Base-by-base conservation (phyloP, 495 filamentous ascomycete species). In the Hyaloscypha variabilis region DNA sequence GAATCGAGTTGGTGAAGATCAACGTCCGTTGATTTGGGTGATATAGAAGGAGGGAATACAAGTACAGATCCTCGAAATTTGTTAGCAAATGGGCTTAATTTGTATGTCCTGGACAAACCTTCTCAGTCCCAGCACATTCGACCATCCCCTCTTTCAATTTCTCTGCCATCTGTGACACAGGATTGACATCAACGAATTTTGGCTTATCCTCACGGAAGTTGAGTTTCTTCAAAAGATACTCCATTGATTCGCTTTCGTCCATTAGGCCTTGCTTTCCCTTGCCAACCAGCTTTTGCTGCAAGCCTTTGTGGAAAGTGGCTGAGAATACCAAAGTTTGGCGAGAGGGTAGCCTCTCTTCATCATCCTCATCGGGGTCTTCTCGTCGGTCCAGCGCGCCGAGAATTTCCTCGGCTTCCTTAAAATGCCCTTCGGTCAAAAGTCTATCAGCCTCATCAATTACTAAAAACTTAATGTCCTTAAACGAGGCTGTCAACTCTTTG, bases 371-470 rank as follows among this genome's bases (percentile, higher is more conserved):
- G 36, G 59, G 42, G 76, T 74, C 60, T 74, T 72, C 13, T 74
- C 73, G 25, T 83, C 83, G 14, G 74, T 96, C 90, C 6, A 99
- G 77, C 0, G 91, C 83, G 60, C 83, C 84, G 14, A 99, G 73
- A 42, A 98, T 93, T 56, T 98, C 88, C 51, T 92, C 88, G 1
- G 93, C 85, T 72, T 99, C 95, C 75, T 97, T 94, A 78, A 96
- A 99, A 72, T 97, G 90, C 3, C 95, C 95, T 72, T 97, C 90
- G 62, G 93, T 95, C 46, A 99, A 79, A 39, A 99, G 81, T 58
- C 96, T 84, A 79, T 99, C 95, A 0, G 96, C 95, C 78, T 99
- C 95, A 71, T 99, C 95, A 5, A 99, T 82, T 0, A 98, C 93
- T 2, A 99, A 79, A 68, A 93, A 97, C 54, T 85, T 82, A 49